Evolutionary conservation across 352 stramenopile species (phyloP).

Genomic region (Salisapilia sapeloensis): DNA sequence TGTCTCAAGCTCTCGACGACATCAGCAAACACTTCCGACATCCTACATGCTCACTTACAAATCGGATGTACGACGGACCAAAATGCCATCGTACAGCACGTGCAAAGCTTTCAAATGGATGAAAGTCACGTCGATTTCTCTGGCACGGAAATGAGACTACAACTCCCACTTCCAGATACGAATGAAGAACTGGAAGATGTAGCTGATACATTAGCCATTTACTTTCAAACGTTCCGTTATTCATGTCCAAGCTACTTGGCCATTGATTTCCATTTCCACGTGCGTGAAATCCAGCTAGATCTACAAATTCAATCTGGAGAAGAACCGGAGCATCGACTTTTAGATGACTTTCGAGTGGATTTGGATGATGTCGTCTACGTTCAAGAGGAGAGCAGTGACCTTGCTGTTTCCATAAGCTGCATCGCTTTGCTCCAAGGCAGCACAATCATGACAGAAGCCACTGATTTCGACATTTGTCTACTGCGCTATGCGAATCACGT

Average conservation of each 20-base stretch:
- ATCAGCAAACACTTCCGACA: constrained; percentile 20
- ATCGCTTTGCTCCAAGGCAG: constrained; percentile 20
- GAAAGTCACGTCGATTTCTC: constrained; percentile 53
- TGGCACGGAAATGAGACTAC: constrained; percentile 59
- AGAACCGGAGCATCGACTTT: too few species aligned
- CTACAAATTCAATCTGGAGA: constrained; percentile 17
- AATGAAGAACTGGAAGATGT: constrained; percentile 17
- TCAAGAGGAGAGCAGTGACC: constrained; percentile 8
- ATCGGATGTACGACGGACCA: constrained; percentile 47
- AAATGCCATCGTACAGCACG: constrained; percentile 32
- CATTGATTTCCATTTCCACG: constrained; percentile 40
- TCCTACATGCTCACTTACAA: constrained; percentile 48
- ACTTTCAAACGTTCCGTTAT: constrained; percentile 58
- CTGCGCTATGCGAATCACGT: constrained; percentile 62
- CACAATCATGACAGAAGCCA: constrained; percentile 2
- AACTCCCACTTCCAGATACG: constrained; percentile 20
- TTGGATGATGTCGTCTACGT: constrained; percentile 34
- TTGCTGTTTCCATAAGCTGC: constrained; percentile 18
- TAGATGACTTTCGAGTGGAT: constrained; percentile 43
- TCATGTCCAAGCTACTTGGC: constrained; percentile 24
- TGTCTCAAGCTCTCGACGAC: constrained; percentile 52
- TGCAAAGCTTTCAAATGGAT: constrained; percentile 34
- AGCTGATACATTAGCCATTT: constrained; percentile 27
- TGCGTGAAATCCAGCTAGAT: constrained; percentile 11
- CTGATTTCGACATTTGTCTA: constrained; percentile 33